These are phyloP conservation scores for Penicillium steckii DNA, from an alignment of 495 filamentous ascomycete species.

Conservation along the genomic window DNA sequence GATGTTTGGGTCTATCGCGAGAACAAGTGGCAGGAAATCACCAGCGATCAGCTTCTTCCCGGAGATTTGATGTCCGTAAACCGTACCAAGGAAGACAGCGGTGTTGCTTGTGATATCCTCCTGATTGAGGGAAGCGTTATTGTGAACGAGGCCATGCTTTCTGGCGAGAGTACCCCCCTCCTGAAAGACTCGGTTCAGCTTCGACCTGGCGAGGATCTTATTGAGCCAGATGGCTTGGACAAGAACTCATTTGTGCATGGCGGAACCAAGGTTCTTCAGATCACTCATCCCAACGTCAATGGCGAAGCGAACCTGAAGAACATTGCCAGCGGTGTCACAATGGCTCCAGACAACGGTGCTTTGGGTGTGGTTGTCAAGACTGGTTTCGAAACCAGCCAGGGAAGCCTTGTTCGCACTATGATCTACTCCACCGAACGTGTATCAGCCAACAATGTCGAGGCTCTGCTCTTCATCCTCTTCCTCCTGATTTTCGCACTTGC, in stretches of 20 bases:
- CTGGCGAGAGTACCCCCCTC: conserved; percentile 94
- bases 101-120: conserved; percentile 96
- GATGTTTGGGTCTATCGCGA: conserved; percentile 85
- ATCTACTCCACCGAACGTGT: conserved; percentile 99
- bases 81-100: conserved; percentile 94
- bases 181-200: conserved; percentile 96
- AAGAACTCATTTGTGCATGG: conserved; percentile 96
- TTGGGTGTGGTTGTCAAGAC: conserved; percentile 96
- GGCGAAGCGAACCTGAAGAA: conserved; percentile 62
- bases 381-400: conserved; percentile 97
- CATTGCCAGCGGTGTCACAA: conserved; percentile 67
- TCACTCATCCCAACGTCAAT: conserved; percentile 75
- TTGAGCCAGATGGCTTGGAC: conserved; percentile 90
- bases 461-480: conserved; percentile 94
- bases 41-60: conserved; percentile 90
- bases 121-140: conserved; percentile 93
- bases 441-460: conserved; percentile 94
- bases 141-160: conserved; percentile 99
- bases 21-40: conserved; percentile 82
- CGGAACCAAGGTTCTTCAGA: conserved; percentile 94
- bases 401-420: conserved; percentile 97
- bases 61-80: conserved; percentile 96
- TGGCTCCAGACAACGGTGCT: conserved; percentile 86
- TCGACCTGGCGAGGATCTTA: conserved; percentile 74
- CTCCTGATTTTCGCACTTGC: conserved; percentile 93